A percentile compares a stretch with the other conserved stretches of the same genome.
phyloP scores from a whole-genome alignment of 257 asterid genomes.

The Petunia axillaris region DNA sequence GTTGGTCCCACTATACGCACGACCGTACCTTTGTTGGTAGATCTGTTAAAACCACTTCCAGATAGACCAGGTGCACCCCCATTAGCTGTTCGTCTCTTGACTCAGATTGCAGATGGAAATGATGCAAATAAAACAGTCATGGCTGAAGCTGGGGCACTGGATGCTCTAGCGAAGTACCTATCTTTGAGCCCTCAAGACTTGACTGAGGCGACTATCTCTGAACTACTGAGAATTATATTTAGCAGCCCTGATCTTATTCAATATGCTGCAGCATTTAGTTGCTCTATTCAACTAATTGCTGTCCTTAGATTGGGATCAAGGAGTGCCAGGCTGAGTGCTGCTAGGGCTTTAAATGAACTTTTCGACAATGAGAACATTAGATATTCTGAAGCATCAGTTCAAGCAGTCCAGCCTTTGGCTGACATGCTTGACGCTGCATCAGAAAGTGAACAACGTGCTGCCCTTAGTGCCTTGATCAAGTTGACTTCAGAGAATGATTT shows the following conservation, averaged over 20 bases:
- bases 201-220: slow-evolving; percentile 76
- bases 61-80: slow-evolving; percentile 88
- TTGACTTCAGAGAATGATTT: slow-evolving; percentile 57
- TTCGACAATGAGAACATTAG: slow-evolving; percentile 65
- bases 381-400: slow-evolving; percentile 66
- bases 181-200: slow-evolving; percentile 82
- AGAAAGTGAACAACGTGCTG: slow-evolving; percentile 65
- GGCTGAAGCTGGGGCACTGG: slow-evolving; percentile 88
- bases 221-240: slow-evolving; percentile 70
- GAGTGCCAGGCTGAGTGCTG: slow-evolving; percentile 73
- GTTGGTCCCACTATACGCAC: slow-evolving; percentile 63
- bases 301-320: slow-evolving; percentile 93
- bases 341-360: slow-evolving; percentile 68
- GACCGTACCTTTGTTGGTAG: slow-evolving; percentile 77
- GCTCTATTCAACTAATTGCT: slow-evolving; percentile 72
- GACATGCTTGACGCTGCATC: slow-evolving; percentile 70
- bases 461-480: slow-evolving; percentile 72
- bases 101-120: slow-evolving; percentile 75
- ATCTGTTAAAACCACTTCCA: slow-evolving; percentile 79
- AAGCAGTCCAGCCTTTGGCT: slow-evolving; percentile 82
- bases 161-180: slow-evolving; percentile 74
- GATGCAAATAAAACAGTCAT: slow-evolving; percentile 70
- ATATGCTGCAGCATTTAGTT: slow-evolving; percentile 63
- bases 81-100: slow-evolving; percentile 64
- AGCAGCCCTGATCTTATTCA: slow-evolving; percentile 62